Evolutionary conservation across 2,329 filamentous ascomycete genomes (phyloP), one percentile per base, ranked within the genome.

Genomic region (Macrophomina pseudophaseolina): DNA sequence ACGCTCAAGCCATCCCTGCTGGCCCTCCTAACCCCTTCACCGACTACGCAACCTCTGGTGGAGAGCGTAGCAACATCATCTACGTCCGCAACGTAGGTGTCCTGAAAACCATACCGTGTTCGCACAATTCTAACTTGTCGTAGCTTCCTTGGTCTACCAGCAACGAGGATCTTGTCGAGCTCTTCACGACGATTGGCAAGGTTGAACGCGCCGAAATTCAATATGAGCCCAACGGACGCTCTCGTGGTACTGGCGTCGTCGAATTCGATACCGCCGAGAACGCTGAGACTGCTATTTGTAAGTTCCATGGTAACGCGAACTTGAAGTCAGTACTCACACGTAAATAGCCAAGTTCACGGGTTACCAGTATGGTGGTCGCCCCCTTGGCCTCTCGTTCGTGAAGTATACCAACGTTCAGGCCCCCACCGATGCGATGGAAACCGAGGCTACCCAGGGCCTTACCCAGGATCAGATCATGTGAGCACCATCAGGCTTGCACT

Each of bases 381-480:
- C 95, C 73, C 89, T 99, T 68, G 93, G 94, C 67, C 85, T 99
- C 74, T 94, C 90, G 78, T 98, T 92, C 75, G 94, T 97, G 83
- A 96, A 95, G 80, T 98, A 98, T 80, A 84, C 92, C 71, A 94
- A 90, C 76, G 84, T 87, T 64, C 85, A 87, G 69, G 90, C 74
- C 71, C 79, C 78, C 65, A 77, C 76, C 64, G 80, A 94, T 70
- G 86, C 84, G 72, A 97, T 97, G 93, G 94, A 97, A 71, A 89
- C 93, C 69, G 87, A 91, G 70, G 87, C 82, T 46, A 83, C 84
- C 32, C 80, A 85, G 60, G 91, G 90, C 68, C 81, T 97, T 76
- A 97, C 93, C n/a, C 95, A 98, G 81, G 94, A 98, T 77, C 94
- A 98, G 84, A 97, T 98, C 81, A 97, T 98, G 94, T 98, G 82